Evolutionary conservation across 2,329 filamentous ascomycete species (phyloP), one percentile per base, ranked within the genome.

Genomic region (Cyphellophora attinorum): DNA sequence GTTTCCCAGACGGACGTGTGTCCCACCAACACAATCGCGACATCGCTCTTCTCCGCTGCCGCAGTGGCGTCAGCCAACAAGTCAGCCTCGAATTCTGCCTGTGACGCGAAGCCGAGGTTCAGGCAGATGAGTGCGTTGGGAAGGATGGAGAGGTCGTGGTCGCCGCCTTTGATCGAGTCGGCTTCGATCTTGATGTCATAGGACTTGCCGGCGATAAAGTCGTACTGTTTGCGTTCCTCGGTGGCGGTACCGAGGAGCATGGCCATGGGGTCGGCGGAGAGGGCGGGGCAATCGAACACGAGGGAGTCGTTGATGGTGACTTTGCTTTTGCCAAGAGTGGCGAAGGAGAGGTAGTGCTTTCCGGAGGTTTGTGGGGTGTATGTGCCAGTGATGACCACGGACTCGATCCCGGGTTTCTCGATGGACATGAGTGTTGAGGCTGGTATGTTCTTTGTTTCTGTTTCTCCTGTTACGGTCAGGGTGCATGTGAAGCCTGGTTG

Each of bases 1-100:
- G 78, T 79, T 55, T 89, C 84, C 81, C 82, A 89, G 51, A 89
- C 82, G 21, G 72, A 72, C 50, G 85, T 88, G 31, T 89, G 68
- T 2, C 85, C 85, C 2, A 78, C 79, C 51, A 83, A 82, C 34
- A 91, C 65, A 41, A 91, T 70, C 31, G 88, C 84, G 51, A 88
- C 79, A 37, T 89, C 82, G 2, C 78, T 77, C 27, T 72, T 67
- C 51, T 68, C 71, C 18, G 85, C 85, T 5, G 81, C 64, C 17
- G 70, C 65, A 1, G 80, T 78, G 1, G 84, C 82, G 40, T 76
- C 67, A 31, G 70, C 60, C 37, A 86, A 76, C 50, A 73, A 74
- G 29, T 78, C 73, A 5, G 44, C 65, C 14, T 70, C 70, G 35
- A 74, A 69, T 11, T 70, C 56, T 10, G 71, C 64, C 12, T 61